A percentile compares a stretch with the other conserved stretches of the same genome.
phyloP scores from a whole-genome alignment of 2,329 filamentous ascomycete species.

The Domatiomyces globalis region DNA sequence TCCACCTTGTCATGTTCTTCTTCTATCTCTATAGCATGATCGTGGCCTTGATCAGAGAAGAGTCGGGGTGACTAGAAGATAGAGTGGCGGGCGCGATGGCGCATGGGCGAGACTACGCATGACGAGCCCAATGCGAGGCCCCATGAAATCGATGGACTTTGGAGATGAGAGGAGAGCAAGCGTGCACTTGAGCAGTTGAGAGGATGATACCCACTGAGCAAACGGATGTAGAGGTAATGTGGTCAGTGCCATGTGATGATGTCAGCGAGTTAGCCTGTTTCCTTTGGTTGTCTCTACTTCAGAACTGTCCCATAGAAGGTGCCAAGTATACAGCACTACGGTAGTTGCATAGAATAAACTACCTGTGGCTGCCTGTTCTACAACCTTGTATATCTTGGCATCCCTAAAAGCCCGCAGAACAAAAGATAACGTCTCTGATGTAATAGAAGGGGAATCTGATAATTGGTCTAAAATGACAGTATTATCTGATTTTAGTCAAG shows the following conservation, averaged over 20 bases:
- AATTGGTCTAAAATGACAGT: no score
- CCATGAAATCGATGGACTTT: background rate
- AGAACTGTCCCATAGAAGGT: no score
- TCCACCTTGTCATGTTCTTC: constrained; percentile 99
- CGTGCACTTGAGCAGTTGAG: background rate
- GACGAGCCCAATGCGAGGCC: background rate
- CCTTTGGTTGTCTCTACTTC: background rate
- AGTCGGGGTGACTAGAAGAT: constrained; percentile 55
- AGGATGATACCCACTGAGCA: background rate
- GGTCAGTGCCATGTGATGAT: background rate
- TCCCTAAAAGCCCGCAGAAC: no score
- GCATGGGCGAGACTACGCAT: constrained; percentile 16
- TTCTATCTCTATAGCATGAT: constrained; percentile 99
- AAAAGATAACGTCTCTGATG: no score
- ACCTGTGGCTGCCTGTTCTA: no score
- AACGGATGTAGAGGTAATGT: background rate
- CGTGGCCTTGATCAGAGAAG: constrained; percentile 89
- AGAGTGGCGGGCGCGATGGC: constrained; percentile 28
- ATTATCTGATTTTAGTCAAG: no score
- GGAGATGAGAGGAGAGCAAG: background rate
- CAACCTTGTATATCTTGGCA: background rate
- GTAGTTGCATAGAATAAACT: no score
- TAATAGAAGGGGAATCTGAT: no score
- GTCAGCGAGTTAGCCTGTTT: background rate
- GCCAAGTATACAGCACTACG: no score